Percentiles rank a stretch among this genome's conserved stretches.
Evolutionary conservation across 805 yeast genomes (phyloP).

Genomic region (Myxozyma neglecta): DNA sequence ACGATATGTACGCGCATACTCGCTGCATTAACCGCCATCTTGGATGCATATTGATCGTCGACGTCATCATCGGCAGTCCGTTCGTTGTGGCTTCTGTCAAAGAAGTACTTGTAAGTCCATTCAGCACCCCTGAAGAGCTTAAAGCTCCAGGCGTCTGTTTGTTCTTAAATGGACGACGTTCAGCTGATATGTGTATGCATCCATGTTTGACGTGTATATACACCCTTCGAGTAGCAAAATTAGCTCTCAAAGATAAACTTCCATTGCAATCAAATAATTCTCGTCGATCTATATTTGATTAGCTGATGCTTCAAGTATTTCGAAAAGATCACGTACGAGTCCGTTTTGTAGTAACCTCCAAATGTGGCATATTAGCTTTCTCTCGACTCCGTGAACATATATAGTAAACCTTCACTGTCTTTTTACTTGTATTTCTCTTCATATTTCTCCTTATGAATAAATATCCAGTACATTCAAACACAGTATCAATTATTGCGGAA

Average conservation of each 20-base stretch:
- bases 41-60: conserved; percentile 4
- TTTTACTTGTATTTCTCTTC: conserved; percentile 1
- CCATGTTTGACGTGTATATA: conserved; percentile 12
- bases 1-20: conserved; percentile 2
- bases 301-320: neutral
- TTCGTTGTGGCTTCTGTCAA: neutral
- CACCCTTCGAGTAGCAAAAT: conserved; percentile 1
- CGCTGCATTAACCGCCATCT: conserved; percentile 4
- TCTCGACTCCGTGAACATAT: conserved; percentile 17
- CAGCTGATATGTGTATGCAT: conserved; percentile 16
- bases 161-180: conserved; percentile 15
- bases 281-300: conserved; percentile 1
- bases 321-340: neutral
- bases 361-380: conserved; percentile 17
- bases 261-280: conserved; percentile 18
- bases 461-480: conserved; percentile 17
- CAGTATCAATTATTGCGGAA: conserved; percentile 14
- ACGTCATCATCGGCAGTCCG: neutral
- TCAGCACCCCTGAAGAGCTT: neutral
- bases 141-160: neutral
- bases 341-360: conserved; percentile 8
- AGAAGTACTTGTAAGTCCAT: neutral
- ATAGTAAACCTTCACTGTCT: conserved; percentile 16
- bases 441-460: conserved; percentile 12
- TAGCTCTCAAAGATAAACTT: conserved; percentile 7